Percentiles rank a stretch among this genome's conserved stretches.
Conservation (phyloP, 352 stramenopile species). For the Phytophthora hybrid region DNA sequence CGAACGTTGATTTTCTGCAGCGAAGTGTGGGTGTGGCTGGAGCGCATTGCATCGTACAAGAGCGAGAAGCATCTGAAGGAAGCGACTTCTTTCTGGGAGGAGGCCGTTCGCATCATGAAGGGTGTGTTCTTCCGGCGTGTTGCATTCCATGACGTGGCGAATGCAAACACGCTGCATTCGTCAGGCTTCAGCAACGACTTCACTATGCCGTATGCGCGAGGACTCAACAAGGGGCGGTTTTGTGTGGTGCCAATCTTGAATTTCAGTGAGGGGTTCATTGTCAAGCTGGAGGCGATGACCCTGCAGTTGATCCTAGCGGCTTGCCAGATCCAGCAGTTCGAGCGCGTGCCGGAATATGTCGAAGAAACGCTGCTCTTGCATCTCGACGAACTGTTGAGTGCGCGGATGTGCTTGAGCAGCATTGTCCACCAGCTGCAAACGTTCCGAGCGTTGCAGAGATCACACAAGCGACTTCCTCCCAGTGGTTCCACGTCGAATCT, state of each 20-base stretch:
- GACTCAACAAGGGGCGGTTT: conserved; percentile 51
- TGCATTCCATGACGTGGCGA: conserved; percentile 63
- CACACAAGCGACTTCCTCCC: conserved; percentile 43
- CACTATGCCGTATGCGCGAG: conserved; percentile 32
- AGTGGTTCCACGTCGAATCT: conserved; percentile 45
- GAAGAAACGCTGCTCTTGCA: conserved; percentile 72
- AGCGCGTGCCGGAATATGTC: conserved; percentile 78
- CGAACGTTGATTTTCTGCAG: conserved; percentile 67
- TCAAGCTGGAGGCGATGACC: conserved; percentile 70
- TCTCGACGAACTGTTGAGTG: conserved; percentile 81
- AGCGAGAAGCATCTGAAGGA: conserved; percentile 82
- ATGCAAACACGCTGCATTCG: conserved; percentile 38
- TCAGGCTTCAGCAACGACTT: conserved; percentile 45
- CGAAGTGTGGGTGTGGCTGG: conserved; percentile 84
- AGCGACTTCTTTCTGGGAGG: conserved; percentile 79
- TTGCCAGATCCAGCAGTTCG: conserved; percentile 84
- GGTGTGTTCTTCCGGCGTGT: conserved; percentile 83
- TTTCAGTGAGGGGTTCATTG: conserved; percentile 82
- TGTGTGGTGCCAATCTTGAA: conserved; percentile 85
- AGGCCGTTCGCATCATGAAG: conserved; percentile 79
- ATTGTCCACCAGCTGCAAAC: conserved; percentile 78
- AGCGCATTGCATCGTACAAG: conserved; percentile 81
- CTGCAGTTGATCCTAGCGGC: conserved; percentile 76
- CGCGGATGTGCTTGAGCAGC: conserved; percentile 74
- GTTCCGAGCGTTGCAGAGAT: conserved; percentile 68